Base-by-base conservation (phyloP, 345 rosid species). In the Durio zibethinus region DNA sequence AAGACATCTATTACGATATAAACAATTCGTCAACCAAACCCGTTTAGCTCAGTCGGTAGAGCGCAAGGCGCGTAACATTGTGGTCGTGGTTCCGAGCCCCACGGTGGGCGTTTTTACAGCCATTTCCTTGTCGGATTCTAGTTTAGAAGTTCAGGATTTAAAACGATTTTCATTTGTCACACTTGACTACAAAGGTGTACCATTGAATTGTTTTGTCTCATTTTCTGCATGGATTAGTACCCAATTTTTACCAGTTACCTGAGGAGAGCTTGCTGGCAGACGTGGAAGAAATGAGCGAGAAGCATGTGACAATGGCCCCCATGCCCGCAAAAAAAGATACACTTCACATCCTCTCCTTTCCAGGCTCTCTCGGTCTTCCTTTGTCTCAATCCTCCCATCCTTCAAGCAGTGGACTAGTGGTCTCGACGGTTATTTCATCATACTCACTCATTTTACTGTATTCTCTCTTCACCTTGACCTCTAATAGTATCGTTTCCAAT, bases 31-130 rank as follows among this genome's bases (percentile, higher is more conserved):
- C n/a, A n/a, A n/a, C n/a, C n/a, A n/a, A n/a, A n/a, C 40, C 40
- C 40, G 40, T 36, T 5, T 33, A 33, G 36, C 36, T 33, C 36
- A 33, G 36, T 33, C 40, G 5, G 40, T 4, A 36, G 5, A 4
- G 40, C 4, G 40, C 40, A 4, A 84, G 85, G 85, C 85, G 83
- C 85, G 83, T 84, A 84, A 89, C 87, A 80, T 80, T 81, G 86
- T 84, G 84, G 90, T 87, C 83, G 80, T 84, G 88, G 85, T 82
- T 82, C 81, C 82, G 79, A 84, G 79, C 79, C 85, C 89, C 84
- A 80, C 82, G 88, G 82, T 84, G 82, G 89, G 78, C 83, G 33
- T 36, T 1, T 33, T 33, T 33, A 33, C 4, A n/a, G n/a, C n/a
- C n/a, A n/a, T n/a, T n/a, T n/a, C n/a, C n/a, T n/a, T n/a, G n/a